Percentiles rank a stretch among this genome's conserved stretches.
Evolutionary conservation across 495 filamentous ascomycete genomes (phyloP).

Genomic region (Thozetella sp.): DNA sequence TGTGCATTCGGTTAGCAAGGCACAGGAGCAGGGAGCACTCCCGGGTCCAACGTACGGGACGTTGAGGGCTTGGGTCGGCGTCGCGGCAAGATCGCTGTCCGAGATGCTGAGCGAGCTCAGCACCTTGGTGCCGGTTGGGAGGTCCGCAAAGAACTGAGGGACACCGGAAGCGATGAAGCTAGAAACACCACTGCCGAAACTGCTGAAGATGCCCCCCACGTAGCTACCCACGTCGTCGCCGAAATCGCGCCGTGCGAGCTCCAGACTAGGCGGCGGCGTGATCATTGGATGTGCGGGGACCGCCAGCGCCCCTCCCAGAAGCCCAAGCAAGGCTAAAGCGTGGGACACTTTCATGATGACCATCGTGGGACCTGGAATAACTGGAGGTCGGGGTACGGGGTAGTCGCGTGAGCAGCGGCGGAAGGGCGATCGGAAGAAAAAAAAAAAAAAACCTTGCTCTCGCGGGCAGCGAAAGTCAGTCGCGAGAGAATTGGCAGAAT

Average conservation of each 20-base stretch:
- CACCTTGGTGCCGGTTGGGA: slow-evolving; percentile 63
- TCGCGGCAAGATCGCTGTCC: slow-evolving; percentile 53
- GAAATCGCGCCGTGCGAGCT: slow-evolving; percentile 20
- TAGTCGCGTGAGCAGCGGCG: too few relatives aligned
- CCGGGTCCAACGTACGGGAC: slow-evolving; percentile 48
- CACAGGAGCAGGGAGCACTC: neutral
- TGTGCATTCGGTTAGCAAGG: slow-evolving; percentile 17
- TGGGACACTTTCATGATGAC: neutral
- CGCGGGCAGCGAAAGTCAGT: too few relatives aligned
- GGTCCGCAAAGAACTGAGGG: slow-evolving; percentile 66
- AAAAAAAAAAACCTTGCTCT: too few relatives aligned
- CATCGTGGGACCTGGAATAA: too few relatives aligned
- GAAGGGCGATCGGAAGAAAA: too few relatives aligned
- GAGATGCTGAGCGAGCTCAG: slow-evolving; percentile 60
- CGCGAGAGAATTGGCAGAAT: neutral
- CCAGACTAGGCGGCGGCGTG: slow-evolving; percentile 42
- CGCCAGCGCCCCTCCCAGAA: slow-evolving; percentile 12
- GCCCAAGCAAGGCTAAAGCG: slow-evolving; percentile 7
- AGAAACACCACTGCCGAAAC: slow-evolving; percentile 50
- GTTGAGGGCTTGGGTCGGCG: slow-evolving; percentile 73
- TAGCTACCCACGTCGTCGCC: slow-evolving; percentile 42
- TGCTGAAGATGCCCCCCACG: slow-evolving; percentile 44
- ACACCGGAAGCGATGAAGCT: slow-evolving; percentile 64
- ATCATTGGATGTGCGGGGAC: slow-evolving; percentile 44
- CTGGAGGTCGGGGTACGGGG: too few relatives aligned